Conservation (phyloP, 2,329 filamentous ascomycete genomes). For the Apiospora rasikravindrae region DNA sequence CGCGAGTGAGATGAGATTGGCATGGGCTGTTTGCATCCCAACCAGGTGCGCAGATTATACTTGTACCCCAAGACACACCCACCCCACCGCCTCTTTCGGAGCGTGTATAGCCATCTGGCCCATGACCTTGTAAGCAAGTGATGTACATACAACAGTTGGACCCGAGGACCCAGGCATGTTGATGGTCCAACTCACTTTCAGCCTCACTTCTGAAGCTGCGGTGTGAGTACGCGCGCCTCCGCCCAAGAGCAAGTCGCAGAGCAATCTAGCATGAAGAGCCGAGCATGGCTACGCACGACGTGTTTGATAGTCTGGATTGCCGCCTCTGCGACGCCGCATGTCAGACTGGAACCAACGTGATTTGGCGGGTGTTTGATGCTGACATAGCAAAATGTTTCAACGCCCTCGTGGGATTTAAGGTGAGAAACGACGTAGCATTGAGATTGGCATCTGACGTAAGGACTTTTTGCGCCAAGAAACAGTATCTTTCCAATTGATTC, state of each 20-base stretch:
- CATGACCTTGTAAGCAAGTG: neutral
- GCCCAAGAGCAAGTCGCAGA: neutral
- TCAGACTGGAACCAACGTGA: neutral
- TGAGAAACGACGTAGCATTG: slow-evolving; percentile 4
- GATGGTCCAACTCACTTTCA: slow-evolving; percentile 5
- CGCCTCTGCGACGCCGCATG: neutral
- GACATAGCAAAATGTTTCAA: slow-evolving; percentile 7
- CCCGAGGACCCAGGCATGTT: neutral
- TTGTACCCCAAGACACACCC: neutral
- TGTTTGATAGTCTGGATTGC: neutral
- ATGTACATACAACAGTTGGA: neutral
- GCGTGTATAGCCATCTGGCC: neutral
- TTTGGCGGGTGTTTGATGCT: neutral
- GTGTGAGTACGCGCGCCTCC: neutral
- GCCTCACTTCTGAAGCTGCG: neutral
- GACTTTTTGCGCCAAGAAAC: neutral
- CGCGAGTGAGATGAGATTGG: neutral
- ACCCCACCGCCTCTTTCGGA: neutral
- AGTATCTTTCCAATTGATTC: neutral
- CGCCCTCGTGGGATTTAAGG: slow-evolving; percentile 2
- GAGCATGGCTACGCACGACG: neutral
- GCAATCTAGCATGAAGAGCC: neutral
- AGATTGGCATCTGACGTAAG: slow-evolving; percentile 14
- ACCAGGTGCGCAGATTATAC: neutral
- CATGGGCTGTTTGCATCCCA: neutral